Base-by-base conservation (phyloP, 768 basidiomycete species). In the Hericium erinaceus region DNA sequence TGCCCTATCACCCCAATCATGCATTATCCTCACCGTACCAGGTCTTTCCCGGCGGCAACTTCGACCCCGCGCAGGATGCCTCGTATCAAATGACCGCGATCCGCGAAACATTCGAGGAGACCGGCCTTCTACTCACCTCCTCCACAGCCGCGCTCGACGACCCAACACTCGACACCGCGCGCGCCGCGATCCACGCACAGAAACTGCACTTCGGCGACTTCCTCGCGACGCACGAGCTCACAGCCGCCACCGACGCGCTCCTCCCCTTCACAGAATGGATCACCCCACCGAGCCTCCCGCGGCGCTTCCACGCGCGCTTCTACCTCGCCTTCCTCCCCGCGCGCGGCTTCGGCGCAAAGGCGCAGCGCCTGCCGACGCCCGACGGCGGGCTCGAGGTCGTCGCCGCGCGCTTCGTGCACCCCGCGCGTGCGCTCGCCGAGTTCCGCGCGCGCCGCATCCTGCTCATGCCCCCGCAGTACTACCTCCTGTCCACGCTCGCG, bases 41-140 rank as follows among this genome's bases (percentile, higher is more conserved):
- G 87, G 87, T 88, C 28, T 90, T 89, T 64, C 87, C 87, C 7
- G 87, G 87, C 13, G 87, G 87, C 16, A 87, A 87, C 67, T 76
- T 73, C 44, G 87, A 88, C 71, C 60, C 73, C 51, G 69, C 72
- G 56, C 84, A 88, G 61, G 87, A 88, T 62, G 64, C 66, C 6
- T 80, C 80, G 10, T 66, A 85, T 18, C 67, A 68, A 37, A 74
- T 83, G 57, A 88, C 85, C 13, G 87, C 85, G 3, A 82, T 89
- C 48, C 77, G 87, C 16, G 87, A 90, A 70, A 84, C 86, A 0
- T 89, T 90, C 58, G 87, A 90, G 64, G 87, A 90, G 65, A 77
- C 85, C 2, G 87, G 87, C 2, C 68, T 89, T 28, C 68, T 89
- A 13, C 67, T 89, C 13, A 84, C 83, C 11, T 79, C 80, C 12